phyloP scores from a whole-genome alignment of 2,329 filamentous ascomycete genomes.

The Tolypocladium amazonense region DNA sequence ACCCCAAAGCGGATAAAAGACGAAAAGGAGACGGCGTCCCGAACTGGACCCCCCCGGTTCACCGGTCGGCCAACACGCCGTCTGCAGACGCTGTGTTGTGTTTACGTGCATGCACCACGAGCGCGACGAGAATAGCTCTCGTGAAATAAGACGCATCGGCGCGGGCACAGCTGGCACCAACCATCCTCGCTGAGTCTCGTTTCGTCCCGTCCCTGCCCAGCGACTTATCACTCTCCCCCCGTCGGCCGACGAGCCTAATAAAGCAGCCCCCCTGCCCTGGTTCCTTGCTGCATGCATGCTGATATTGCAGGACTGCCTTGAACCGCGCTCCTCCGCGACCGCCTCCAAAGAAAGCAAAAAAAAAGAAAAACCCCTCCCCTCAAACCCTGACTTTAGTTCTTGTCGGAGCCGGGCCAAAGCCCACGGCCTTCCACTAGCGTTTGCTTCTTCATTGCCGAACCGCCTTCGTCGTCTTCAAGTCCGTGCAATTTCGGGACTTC shows the following conservation, averaged over 20 bases:
- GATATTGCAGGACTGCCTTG: background rate
- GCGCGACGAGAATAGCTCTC: background rate
- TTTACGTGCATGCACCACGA: background rate
- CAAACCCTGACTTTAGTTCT: background rate
- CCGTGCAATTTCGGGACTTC: background rate
- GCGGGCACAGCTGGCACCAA: background rate
- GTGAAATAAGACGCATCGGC: background rate
- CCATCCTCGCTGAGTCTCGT: background rate
- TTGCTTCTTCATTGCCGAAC: background rate
- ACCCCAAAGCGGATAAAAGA: slow-evolving; percentile 1
- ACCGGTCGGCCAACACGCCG: background rate
- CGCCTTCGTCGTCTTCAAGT: background rate
- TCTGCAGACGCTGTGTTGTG: background rate
- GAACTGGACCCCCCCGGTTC: background rate
- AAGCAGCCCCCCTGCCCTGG: background rate
- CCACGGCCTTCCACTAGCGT: background rate
- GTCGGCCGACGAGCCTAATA: background rate
- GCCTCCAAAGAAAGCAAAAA: background rate
- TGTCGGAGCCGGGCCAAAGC: background rate
- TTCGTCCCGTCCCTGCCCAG: background rate
- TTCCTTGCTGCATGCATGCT: background rate
- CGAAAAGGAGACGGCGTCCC: background rate
- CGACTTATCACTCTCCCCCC: background rate
- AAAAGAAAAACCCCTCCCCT: background rate
- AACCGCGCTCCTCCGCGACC: background rate